Base-by-base conservation (phyloP, 2,329 filamentous ascomycete genomes). In the Helotiales sp. region DNA sequence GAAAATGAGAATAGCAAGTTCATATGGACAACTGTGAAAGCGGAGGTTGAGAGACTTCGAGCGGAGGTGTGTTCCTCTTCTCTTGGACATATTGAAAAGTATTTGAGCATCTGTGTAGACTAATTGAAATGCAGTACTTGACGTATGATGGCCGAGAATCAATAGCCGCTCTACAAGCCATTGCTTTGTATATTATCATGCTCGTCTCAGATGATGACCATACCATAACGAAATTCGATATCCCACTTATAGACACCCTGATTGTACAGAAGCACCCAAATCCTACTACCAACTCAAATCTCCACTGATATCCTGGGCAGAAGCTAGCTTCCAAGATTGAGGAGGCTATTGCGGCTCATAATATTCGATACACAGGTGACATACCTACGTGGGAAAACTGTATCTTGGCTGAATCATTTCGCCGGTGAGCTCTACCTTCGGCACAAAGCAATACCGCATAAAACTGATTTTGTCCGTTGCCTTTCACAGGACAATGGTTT, bases 91-190 rank as follows among this genome's bases (percentile, higher is more conserved):
- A 38, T 31, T 30, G 25, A n/a, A n/a, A n/a, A n/a, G n/a, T n/a
- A n/a, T n/a, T n/a, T n/a, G n/a, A n/a, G n/a, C n/a, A n/a, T n/a
- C n/a, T n/a, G n/a, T n/a, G n/a, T n/a, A n/a, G n/a, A n/a, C n/a
- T 55, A n/a, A 56, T 25, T 12, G 1, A 24, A 24, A 2, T 30
- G 5, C 31, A 66, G 63, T 59, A 46, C 31, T 15, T 25, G 2
- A 22, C 19, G 3, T 63, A 58, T 29, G 54, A 33, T 27, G 54
- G 54, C 5, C 5, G 17, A 15, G 50, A 63, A 31, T 17, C 47
- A 8, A 52, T 66, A 7, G 62, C 62, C 51, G 62, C 63, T 22
- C 52, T 64, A 17, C 63, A 66, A 40, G 60, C 62, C 12, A 58
- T 64, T 3, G 50, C 55, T 0, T 27, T 66, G 1, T 66, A 66